Conservation (phyloP, 768 basidiomycete genomes). For the Lactifluus pinguis region DNA sequence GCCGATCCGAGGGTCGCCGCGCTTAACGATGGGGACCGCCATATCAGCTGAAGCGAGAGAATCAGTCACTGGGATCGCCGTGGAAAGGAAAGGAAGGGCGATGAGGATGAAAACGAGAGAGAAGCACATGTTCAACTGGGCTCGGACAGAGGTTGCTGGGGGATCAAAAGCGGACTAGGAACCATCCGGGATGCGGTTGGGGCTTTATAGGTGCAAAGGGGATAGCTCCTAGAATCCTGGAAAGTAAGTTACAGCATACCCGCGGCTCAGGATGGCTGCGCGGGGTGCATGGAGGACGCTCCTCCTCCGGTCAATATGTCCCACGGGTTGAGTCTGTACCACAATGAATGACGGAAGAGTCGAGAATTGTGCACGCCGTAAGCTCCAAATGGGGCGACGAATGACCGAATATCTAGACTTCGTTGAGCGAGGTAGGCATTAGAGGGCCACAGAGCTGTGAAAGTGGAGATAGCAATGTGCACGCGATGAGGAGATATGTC, state of each 20-base stretch:
- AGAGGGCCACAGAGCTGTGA: no score
- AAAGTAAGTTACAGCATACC: not conserved
- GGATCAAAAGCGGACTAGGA: not conserved
- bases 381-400: not conserved
- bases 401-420: not conserved
- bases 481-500: not conserved
- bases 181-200: not conserved
- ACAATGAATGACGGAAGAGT: not conserved
- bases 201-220: not conserved
- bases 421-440: no score
- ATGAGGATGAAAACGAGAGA: not conserved
- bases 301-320: not conserved
- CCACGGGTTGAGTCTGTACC: not conserved
- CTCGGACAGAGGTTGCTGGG: not conserved
- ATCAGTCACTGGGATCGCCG: not conserved
- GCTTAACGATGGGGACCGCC: constrained; percentile 4
- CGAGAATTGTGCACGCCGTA: not conserved
- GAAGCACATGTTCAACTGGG: not conserved
- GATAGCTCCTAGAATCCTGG: not conserved
- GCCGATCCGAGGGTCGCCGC: not conserved
- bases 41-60: not conserved
- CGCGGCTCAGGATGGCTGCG: not conserved
- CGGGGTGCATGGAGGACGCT: not conserved
- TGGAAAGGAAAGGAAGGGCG: constrained; percentile 1
- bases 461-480: not conserved